Base-by-base conservation (phyloP, 768 basidiomycete genomes). In the Xerocomus potaroensis region DNA sequence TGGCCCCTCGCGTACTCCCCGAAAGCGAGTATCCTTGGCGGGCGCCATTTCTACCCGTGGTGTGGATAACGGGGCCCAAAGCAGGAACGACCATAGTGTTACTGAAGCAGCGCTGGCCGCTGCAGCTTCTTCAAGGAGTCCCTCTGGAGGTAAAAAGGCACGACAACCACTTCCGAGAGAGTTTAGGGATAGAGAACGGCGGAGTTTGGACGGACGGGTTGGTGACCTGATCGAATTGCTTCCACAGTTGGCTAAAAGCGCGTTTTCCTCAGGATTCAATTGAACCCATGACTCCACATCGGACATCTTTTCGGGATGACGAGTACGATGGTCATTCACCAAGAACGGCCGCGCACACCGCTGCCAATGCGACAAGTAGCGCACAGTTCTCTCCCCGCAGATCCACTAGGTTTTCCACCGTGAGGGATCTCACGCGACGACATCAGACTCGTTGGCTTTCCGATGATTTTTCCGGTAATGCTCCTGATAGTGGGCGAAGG, bases 51-150 rank as follows among this genome's bases (percentile, higher is more conserved):
- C 67, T 33, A 44, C 49, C 16, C 62, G 65, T 5, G 53, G 56
- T 16, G 47, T 53, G 19, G 60, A 58, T 27, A 56, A 49, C 18
- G 59, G 54, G 47, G 59, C 48, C 41, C 60, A 62, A 21, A 41
- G 44, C 43, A 50, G 53, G 33, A 56, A 54, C 16, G 54, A 57
- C 16, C 55, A 59, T 15, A 72, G 78, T 55, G 68, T 83, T 26
- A 74, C 76, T 2, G 72, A 74, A 22, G 75, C 80, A 44, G 83
- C 84, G 37, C 61, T 86, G 51, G 80, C 77, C 35, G 78, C 82
- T 27, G 77, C 83, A 33, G 77, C 80, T 5, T 76, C 76, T 3
- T 74, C 79, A 22, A 68, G 81, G 48, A 68, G 78, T 53, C 77
- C 78, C 9, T 69, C 67, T 45, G 60, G 66, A 53, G 60, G 53